phyloP scores from a whole-genome alignment of 805 yeast genomes.

The Metschnikowia corniflorae region DNA sequence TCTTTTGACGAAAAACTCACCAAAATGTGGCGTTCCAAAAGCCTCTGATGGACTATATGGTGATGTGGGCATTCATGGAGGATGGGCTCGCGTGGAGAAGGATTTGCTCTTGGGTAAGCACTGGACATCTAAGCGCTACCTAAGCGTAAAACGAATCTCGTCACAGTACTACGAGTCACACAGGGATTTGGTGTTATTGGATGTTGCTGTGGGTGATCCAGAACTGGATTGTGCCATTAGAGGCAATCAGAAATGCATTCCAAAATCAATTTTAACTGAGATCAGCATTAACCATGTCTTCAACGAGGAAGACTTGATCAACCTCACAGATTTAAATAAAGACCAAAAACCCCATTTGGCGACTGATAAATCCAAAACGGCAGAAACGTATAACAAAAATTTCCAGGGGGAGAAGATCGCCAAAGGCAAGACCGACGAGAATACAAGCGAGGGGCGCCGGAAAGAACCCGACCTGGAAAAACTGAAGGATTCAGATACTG shows the following conservation, averaged over 20 bases:
- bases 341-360: slow-evolving; percentile 6
- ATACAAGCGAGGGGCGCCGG: background rate
- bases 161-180: slow-evolving; percentile 18
- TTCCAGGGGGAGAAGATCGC: background rate
- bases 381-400: background rate
- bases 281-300: slow-evolving; percentile 25
- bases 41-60: slow-evolving; percentile 14
- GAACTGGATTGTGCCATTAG: slow-evolving; percentile 29
- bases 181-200: slow-evolving; percentile 34
- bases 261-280: slow-evolving; percentile 28
- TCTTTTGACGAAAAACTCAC: slow-evolving; percentile 6
- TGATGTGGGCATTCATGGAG: slow-evolving; percentile 18
- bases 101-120: slow-evolving; percentile 44
- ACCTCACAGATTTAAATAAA: slow-evolving; percentile 7
- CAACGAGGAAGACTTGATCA: slow-evolving; percentile 23
- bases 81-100: slow-evolving; percentile 44
- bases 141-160: slow-evolving; percentile 30
- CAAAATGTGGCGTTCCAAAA: slow-evolving; percentile 14
- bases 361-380: slow-evolving; percentile 2
- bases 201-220: slow-evolving; percentile 37
- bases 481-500: slow-evolving; percentile 6
- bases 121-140: slow-evolving; percentile 41
- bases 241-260: slow-evolving; percentile 35
- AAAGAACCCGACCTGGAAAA: background rate
- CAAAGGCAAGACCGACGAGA: background rate